A percentile compares a stretch with the other conserved stretches of the same genome.
phyloP scores from a whole-genome alignment of 495 filamentous ascomycete species.

The Penicillium riverlandense region DNA sequence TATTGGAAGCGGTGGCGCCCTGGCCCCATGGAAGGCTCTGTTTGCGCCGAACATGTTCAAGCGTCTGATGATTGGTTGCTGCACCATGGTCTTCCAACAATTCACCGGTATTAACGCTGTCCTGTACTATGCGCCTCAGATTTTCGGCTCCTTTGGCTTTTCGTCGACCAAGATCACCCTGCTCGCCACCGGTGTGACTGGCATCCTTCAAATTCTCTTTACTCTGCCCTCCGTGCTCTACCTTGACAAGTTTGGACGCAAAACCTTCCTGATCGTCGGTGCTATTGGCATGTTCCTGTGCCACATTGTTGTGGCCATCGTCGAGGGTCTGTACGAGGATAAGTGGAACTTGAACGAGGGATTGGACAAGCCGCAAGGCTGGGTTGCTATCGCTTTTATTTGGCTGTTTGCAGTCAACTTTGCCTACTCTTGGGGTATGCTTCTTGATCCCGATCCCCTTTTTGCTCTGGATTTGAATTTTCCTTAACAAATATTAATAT shows the following conservation, averaged over 20 bases:
- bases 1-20: slow-evolving; percentile 41
- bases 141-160: slow-evolving; percentile 22
- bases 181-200: slow-evolving; percentile 61
- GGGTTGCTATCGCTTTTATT: slow-evolving; percentile 36
- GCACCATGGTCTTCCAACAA: slow-evolving; percentile 47
- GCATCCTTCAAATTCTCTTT: slow-evolving; percentile 66
- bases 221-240: slow-evolving; percentile 59
- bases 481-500: not conserved
- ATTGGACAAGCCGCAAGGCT: slow-evolving; percentile 22
- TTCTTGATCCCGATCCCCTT: no score
- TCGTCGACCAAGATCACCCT: slow-evolving; percentile 45
- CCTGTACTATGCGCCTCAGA: slow-evolving; percentile 49
- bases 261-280: slow-evolving; percentile 61
- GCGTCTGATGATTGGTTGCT: slow-evolving; percentile 49
- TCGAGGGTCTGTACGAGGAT: slow-evolving; percentile 28
- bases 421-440: slow-evolving; percentile 32
- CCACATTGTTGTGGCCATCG: slow-evolving; percentile 33
- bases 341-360: slow-evolving; percentile 22
- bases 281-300: slow-evolving; percentile 63
- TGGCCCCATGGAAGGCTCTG: slow-evolving; percentile 50
- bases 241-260: slow-evolving; percentile 64
- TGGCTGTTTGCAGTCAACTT: slow-evolving; percentile 37
- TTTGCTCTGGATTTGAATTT: no score
- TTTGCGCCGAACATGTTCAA: slow-evolving; percentile 52
- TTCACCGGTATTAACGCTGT: slow-evolving; percentile 58